Conservation (phyloP, 495 filamentous ascomycete species). For the Glutinoglossum americanum region DNA sequence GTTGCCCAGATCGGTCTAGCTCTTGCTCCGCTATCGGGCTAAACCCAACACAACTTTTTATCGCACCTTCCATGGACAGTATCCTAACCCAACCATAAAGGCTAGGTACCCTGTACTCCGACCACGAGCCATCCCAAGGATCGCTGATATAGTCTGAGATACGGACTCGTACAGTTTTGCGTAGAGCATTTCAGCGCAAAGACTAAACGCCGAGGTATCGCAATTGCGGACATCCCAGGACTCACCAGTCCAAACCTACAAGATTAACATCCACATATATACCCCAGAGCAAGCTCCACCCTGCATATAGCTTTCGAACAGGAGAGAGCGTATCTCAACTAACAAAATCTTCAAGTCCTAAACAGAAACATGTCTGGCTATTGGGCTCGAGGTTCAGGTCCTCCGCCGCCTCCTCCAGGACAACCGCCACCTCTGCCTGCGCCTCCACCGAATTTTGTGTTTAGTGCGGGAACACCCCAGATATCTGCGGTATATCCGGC, state of each 20-base stretch:
- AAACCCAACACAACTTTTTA: background rate
- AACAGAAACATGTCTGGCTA: background rate
- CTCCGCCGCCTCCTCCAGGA: background rate
- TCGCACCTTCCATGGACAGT: background rate
- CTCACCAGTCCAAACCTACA: too few species aligned
- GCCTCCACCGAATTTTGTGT: constrained; percentile 3
- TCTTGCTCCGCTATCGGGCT: background rate
- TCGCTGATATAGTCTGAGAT: background rate
- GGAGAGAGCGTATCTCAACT: too few species aligned
- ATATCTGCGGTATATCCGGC: background rate
- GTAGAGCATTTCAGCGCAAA: background rate
- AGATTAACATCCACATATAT: too few species aligned
- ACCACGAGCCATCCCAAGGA: background rate
- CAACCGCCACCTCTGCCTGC: background rate
- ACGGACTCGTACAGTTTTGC: background rate
- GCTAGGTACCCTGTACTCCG: background rate
- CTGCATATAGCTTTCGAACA: too few species aligned
- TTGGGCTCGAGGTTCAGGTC: background rate
- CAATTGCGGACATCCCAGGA: too few species aligned
- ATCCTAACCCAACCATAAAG: background rate
- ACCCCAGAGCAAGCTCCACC: too few species aligned
- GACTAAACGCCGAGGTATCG: too few species aligned
- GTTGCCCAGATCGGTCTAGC: background rate
- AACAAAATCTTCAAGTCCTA: background rate
- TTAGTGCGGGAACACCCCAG: background rate